phyloP scores from a whole-genome alignment of 495 filamentous ascomycete species.

The Immersiella caudata region DNA sequence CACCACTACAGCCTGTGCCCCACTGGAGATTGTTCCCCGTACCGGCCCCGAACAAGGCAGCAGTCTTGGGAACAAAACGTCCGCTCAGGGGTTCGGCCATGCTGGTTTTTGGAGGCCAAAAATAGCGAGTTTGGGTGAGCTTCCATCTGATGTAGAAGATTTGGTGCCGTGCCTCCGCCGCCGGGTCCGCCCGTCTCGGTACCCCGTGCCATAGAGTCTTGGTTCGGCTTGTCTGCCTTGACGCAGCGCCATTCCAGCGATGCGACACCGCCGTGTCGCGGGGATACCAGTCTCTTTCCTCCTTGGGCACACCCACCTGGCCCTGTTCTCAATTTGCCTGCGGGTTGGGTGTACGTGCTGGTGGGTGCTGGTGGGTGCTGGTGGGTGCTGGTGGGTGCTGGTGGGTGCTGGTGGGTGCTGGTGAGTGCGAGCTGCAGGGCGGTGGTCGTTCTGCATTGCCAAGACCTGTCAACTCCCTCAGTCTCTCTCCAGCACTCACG shows the following conservation, averaged over 20 bases:
- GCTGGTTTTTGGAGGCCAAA: background rate
- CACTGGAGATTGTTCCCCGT: background rate
- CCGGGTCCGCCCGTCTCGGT: conserved; percentile 11
- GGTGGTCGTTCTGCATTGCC: conserved; percentile 4
- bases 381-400: background rate
- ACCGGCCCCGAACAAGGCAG: background rate
- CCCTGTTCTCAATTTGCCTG: background rate
- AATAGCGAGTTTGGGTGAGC: background rate
- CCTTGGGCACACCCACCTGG: background rate
- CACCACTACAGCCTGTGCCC: background rate
- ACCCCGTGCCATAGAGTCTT: conserved; percentile 1
- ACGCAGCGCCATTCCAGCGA: background rate
- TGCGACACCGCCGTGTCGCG: background rate
- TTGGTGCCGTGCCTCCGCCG: background rate
- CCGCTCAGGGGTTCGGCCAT: background rate
- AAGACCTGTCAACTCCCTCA: conserved; percentile 11
- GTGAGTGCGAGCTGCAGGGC: background rate
- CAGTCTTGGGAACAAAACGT: background rate
- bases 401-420: background rate
- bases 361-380: background rate
- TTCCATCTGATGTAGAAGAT: too few relatives aligned
- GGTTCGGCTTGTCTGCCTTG: background rate
- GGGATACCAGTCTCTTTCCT: background rate
- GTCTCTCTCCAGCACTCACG: background rate
- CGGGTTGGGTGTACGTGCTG: background rate